Conservation (phyloP, 2,329 filamentous ascomycete species). For the Hypocrella siamensis region DNA sequence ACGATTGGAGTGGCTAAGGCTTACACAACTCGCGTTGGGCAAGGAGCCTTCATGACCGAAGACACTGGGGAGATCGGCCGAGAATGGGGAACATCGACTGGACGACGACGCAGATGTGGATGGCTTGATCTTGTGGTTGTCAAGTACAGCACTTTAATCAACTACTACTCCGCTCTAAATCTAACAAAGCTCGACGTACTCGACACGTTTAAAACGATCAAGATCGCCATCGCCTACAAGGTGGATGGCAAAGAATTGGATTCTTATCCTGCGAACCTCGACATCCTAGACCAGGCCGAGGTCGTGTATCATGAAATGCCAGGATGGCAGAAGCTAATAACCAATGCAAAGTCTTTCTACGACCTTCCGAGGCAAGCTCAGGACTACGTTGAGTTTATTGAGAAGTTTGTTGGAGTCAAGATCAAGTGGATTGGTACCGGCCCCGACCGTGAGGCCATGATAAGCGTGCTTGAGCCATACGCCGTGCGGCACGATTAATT, state of each 20-base stretch:
- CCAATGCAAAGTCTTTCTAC: constrained; percentile 40
- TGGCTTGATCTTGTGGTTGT: constrained; percentile 50
- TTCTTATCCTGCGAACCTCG: constrained; percentile 49
- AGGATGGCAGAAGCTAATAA: constrained; percentile 54
- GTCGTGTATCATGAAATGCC: constrained; percentile 53
- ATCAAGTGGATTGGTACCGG: constrained; percentile 8
- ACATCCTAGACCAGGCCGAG: constrained; percentile 39
- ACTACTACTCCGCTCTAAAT: constrained; percentile 49
- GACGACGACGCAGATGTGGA: constrained; percentile 42
- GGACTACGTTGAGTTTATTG: constrained; percentile 49
- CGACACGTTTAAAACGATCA: constrained; percentile 4
- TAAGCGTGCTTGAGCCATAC: no score
- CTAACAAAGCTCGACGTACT: constrained; percentile 29
- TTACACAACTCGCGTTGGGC: constrained; percentile 47
- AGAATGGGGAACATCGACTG: constrained; percentile 34
- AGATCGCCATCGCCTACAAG: constrained; percentile 49
- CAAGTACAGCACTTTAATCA: constrained; percentile 46
- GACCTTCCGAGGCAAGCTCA: constrained; percentile 49
- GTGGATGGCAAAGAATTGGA: constrained; percentile 10
- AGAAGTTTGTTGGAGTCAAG: constrained; percentile 45
- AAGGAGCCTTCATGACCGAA: constrained; percentile 54
- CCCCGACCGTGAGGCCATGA: constrained; percentile 7
- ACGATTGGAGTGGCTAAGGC: constrained; percentile 55
- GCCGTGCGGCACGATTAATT: no score
- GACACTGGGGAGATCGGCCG: constrained; percentile 28